Base-by-base conservation (phyloP, 495 filamentous ascomycete species). In the Hypoxylon trugodes region DNA sequence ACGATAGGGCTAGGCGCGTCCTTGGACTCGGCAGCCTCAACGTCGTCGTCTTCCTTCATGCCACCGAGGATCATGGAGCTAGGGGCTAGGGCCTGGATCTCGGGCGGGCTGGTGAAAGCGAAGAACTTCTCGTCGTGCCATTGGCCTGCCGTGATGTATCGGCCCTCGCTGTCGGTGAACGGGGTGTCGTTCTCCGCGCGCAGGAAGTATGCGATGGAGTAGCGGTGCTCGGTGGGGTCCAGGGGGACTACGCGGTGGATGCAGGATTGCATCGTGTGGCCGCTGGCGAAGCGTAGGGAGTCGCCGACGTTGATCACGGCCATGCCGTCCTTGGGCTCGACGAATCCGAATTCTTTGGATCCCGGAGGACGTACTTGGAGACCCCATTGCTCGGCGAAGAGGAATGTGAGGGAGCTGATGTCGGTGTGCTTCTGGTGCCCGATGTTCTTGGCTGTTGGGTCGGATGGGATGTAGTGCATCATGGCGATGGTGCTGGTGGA, bases 61-160 rank as follows among this genome's bases (percentile, higher is more conserved):
- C 76, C 76, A 22, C 76, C 76, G 42, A 76, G 72, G 58, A 77
- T 75, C 75, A 79, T 79, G 50, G 73, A 74, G 58, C 68, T 66
- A 25, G 76, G 76, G n/a, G 76, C 73, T 32, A 76, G 63, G 10
- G 77, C 74, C 75, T 77, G 75, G 54, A 74, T 46, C 72, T 77
- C 41, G 53, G 68, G 55, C 71, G 86, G 56, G 82, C 72, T 75
- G n/a, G 74, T 79, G 57, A 78, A 81, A 36, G 78, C 74, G 70
- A 80, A 80, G 76, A 82, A 85, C 76, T 84, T 85, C 73, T 82
- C 73, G 70, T 83, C 79, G 60, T 85, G 81, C 83, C 83, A 85
- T 59, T 82, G 72, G 61, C 74, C 72, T 45, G 83, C 80, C 13
- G 79, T 79, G 24, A 81, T 70, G 52, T 71, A 68, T 22, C 78